Conservation (phyloP, 2,329 filamentous ascomycete species). For the Cryphonectria naterciae region DNA sequence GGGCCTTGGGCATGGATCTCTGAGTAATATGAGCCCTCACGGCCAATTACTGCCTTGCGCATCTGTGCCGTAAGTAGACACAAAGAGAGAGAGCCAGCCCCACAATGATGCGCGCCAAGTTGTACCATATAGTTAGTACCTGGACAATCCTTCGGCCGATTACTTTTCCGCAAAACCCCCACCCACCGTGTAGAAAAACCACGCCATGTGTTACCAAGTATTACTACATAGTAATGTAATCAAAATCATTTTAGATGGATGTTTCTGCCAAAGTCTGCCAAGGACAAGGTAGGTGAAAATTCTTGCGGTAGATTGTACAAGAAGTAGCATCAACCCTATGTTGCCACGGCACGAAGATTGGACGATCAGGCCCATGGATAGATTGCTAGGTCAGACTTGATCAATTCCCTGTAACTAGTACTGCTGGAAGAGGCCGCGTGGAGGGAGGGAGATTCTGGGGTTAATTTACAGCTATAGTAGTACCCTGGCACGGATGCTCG, state of each 20-base stretch:
- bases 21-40: neutral
- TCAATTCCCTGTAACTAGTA: neutral
- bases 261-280: neutral
- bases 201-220: neutral
- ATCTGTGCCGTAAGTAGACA: neutral
- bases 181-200: neutral
- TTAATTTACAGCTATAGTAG: neutral
- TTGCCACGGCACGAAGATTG: neutral
- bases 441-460: neutral
- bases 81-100: neutral
- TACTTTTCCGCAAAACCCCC: neutral
- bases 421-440: no score
- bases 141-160: neutral
- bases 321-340: neutral
- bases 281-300: neutral
- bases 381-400: neutral
- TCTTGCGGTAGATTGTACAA: neutral
- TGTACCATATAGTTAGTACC: neutral
- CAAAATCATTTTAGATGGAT: neutral
- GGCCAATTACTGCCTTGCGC: no score
- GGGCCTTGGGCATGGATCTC: neutral
- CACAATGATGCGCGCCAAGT: neutral
- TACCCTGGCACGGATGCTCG: no score
- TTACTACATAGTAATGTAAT: constrained; percentile 1
- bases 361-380: neutral